These are phyloP conservation scores for Neonectria sp. DNA, from an alignment of 2,329 filamentous ascomycete species.

Conservation along the genomic window DNA sequence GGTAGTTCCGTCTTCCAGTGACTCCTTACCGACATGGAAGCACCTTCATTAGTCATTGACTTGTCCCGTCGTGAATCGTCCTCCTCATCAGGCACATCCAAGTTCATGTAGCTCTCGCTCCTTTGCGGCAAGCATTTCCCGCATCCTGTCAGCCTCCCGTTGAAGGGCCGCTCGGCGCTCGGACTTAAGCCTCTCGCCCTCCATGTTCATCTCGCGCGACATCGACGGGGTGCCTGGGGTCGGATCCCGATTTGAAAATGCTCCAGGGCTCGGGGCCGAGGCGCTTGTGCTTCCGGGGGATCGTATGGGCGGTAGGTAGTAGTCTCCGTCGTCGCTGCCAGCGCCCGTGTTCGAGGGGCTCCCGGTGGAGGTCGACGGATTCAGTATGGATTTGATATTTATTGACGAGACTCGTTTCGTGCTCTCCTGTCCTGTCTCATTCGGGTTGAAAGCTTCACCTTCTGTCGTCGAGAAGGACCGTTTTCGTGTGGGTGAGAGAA, in stretches of 20 bases:
- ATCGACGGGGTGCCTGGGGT: constrained; percentile 41
- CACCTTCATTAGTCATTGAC: constrained; percentile 45
- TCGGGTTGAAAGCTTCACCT: constrained; percentile 59
- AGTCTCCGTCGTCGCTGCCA: constrained; percentile 58
- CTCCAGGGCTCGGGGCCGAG: constrained; percentile 59
- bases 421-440: constrained; percentile 61
- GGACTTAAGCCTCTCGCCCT: constrained; percentile 68
- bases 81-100: constrained; percentile 47
- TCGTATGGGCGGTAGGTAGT: constrained; percentile 59
- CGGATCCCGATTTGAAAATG: constrained; percentile 54
- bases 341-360: constrained; percentile 39
- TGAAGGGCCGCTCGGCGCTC: constrained; percentile 77
- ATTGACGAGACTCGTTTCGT: constrained; percentile 80
- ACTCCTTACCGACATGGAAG: constrained; percentile 43
- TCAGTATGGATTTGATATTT: constrained; percentile 83
- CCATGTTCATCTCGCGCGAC: constrained; percentile 51
- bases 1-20: constrained; percentile 36
- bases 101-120: constrained; percentile 75
- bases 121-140: constrained; percentile 79
- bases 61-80: constrained; percentile 36
- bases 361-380: constrained; percentile 62
- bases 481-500: constrained; percentile 73
- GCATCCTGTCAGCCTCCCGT: constrained; percentile 83
- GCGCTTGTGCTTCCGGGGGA: constrained; percentile 59
- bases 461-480: constrained; percentile 77